phyloP scores from a whole-genome alignment of 2,329 filamentous ascomycete species.

The Bipolaris oryzae region DNA sequence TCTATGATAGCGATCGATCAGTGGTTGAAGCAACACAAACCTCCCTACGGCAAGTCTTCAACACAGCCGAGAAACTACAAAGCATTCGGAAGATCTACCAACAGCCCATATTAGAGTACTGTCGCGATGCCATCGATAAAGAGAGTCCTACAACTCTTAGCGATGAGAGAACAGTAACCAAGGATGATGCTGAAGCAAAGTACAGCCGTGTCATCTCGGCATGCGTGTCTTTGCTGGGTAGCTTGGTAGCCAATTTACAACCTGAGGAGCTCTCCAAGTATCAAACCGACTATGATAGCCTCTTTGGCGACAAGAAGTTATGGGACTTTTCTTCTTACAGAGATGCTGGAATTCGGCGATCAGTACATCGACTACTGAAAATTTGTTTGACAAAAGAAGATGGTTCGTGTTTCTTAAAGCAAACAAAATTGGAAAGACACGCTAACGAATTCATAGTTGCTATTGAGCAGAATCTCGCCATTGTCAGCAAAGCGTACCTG shows the following conservation, averaged over 20 bases:
- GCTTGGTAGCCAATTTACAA: slow-evolving; percentile 55
- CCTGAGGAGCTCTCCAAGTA: slow-evolving; percentile 65
- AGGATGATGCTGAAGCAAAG: slow-evolving; percentile 85
- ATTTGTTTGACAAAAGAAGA: slow-evolving; percentile 58
- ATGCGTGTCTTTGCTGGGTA: slow-evolving; percentile 61
- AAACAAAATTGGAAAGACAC: neutral
- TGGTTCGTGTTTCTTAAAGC: slow-evolving; percentile 25
- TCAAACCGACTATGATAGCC: slow-evolving; percentile 65
- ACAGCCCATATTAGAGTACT: slow-evolving; percentile 78
- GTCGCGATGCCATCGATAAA: slow-evolving; percentile 73
- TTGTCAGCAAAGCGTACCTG: slow-evolving; percentile 72
- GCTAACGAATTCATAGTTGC: slow-evolving; percentile 24
- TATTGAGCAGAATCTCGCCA: slow-evolving; percentile 52
- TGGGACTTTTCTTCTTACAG: slow-evolving; percentile 65
- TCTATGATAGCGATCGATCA: slow-evolving; percentile 81
- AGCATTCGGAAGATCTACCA: slow-evolving; percentile 85
- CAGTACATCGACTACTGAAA: slow-evolving; percentile 63
- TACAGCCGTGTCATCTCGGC: slow-evolving; percentile 78
- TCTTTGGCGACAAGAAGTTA: slow-evolving; percentile 67
- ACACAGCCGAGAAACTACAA: slow-evolving; percentile 76
- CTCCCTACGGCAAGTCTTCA: slow-evolving; percentile 76
- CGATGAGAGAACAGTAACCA: slow-evolving; percentile 82
- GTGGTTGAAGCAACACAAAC: slow-evolving; percentile 79
- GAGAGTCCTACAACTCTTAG: slow-evolving; percentile 84
- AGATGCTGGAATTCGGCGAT: slow-evolving; percentile 64